phyloP scores from a whole-genome alignment of 345 rosid species.

The Physaria fendleri region DNA sequence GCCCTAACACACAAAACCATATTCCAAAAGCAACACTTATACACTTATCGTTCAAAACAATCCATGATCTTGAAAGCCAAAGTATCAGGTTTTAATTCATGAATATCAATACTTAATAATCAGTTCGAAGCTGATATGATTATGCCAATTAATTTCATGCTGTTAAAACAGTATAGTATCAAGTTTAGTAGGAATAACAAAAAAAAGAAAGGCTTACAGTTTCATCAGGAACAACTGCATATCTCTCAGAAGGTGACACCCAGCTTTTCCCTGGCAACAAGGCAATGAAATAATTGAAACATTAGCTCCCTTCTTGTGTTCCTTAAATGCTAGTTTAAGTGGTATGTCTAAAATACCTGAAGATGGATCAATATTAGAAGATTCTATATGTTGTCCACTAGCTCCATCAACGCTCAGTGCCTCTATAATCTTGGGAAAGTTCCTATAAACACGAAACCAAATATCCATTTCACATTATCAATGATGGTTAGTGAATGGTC shows the following conservation, averaged over 20 bases:
- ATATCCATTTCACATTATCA: background rate
- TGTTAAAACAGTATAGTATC: too few relatives aligned
- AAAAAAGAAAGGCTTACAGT: constrained; percentile 39
- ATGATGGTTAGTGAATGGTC: background rate
- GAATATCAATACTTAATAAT: too few relatives aligned
- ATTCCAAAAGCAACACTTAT: too few relatives aligned
- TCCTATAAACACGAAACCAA: constrained; percentile 36
- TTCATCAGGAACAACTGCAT: constrained; percentile 91
- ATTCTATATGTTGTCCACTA: constrained; percentile 61
- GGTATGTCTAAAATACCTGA: constrained; percentile 39
- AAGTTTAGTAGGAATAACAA: background rate
- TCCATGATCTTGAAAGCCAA: constrained; percentile 1
- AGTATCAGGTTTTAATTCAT: too few relatives aligned
- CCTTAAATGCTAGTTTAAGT: background rate
- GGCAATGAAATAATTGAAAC: background rate
- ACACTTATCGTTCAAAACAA: background rate
- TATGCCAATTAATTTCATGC: background rate
- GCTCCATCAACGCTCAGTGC: constrained; percentile 79
- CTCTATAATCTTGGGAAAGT: constrained; percentile 65
- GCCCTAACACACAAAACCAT: too few relatives aligned
- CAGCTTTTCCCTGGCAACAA: constrained; percentile 69
- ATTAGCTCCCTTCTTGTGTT: background rate
- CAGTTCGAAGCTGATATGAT: background rate
- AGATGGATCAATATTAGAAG: constrained; percentile 56
- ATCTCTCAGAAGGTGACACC: constrained; percentile 85